phyloP scores from a whole-genome alignment of 1,139 yeast species.

The Kurtzmaniella quercitrusa region DNA sequence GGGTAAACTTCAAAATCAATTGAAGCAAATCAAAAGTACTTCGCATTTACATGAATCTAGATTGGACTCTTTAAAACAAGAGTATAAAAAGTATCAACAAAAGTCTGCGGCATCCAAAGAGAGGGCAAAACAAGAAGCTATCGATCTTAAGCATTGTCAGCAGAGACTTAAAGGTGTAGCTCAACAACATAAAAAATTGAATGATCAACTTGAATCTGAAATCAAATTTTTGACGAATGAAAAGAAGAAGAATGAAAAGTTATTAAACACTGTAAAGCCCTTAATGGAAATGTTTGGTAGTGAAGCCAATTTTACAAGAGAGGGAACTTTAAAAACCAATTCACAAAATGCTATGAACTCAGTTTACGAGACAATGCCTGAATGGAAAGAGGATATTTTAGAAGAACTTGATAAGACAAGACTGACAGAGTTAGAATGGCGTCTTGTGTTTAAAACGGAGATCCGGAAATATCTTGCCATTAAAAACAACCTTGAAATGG shows the following conservation, averaged over 20 bases:
- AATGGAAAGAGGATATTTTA: slow-evolving; percentile 34
- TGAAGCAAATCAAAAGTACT: slow-evolving; percentile 20
- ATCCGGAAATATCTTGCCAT: slow-evolving; percentile 28
- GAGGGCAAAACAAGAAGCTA: slow-evolving; percentile 16
- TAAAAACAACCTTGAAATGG: slow-evolving; percentile 29
- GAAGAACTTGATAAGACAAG: slow-evolving; percentile 25
- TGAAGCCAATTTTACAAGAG: slow-evolving; percentile 24
- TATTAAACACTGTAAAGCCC: slow-evolving; percentile 21
- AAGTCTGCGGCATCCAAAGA: slow-evolving; percentile 16
- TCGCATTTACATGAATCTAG: slow-evolving; percentile 17
- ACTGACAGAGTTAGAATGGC: slow-evolving; percentile 34
- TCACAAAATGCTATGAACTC: slow-evolving; percentile 25
- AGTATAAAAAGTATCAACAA: slow-evolving; percentile 13
- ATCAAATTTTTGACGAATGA: slow-evolving; percentile 21
- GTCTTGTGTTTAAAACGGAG: slow-evolving; percentile 24
- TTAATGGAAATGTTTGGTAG: slow-evolving; percentile 24
- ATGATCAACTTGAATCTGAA: slow-evolving; percentile 22
- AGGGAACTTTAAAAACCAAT: slow-evolving; percentile 26
- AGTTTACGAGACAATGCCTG: slow-evolving; percentile 25
- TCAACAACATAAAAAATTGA: slow-evolving; percentile 15
- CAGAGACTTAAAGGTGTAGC: slow-evolving; percentile 9
- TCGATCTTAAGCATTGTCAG: slow-evolving; percentile 9
- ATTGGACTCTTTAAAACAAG: slow-evolving; percentile 22
- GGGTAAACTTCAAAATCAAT: slow-evolving; percentile 27
- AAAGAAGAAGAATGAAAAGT: slow-evolving; percentile 19